Conservation (phyloP, 1,284 basidiomycete genomes). For the Pterulicium gracile region DNA sequence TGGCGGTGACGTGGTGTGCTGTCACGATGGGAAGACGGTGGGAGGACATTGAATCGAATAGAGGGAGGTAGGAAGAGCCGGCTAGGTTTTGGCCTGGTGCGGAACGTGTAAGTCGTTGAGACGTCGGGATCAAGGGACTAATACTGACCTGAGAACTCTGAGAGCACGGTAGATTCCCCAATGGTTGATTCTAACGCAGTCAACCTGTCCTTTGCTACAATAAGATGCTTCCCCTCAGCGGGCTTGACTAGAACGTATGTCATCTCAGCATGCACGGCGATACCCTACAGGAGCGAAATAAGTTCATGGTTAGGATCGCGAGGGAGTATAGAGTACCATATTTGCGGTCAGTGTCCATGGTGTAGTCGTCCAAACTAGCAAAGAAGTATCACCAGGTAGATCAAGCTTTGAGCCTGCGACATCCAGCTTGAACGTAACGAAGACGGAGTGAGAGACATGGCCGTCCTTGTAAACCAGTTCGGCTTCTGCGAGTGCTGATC, state of each 20-base stretch:
- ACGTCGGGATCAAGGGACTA: background rate
- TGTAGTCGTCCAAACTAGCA: slow-evolving; percentile 98
- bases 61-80: slow-evolving; percentile 54
- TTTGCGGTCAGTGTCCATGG: slow-evolving; percentile 97
- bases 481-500: slow-evolving; percentile 91
- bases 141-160: slow-evolving; percentile 37
- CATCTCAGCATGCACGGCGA: slow-evolving; percentile 73
- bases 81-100: slow-evolving; percentile 51
- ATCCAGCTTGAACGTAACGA: slow-evolving; percentile 68
- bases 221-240: slow-evolving; percentile 24
- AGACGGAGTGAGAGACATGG: slow-evolving; percentile 83
- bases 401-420: slow-evolving; percentile 10
- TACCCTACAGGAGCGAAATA: slow-evolving; percentile 43
- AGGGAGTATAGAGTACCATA: slow-evolving; percentile 48
- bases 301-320: slow-evolving; percentile 3
- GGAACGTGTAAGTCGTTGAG: background rate
- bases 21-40: slow-evolving; percentile 32
- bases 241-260: slow-evolving; percentile 55
- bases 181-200: slow-evolving; percentile 39
- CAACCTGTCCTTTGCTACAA: slow-evolving; percentile 69
- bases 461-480: slow-evolving; percentile 89
- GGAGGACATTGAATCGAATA: slow-evolving; percentile 38
- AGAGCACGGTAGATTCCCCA: slow-evolving; percentile 37
- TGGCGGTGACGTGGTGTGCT: slow-evolving; percentile 70
- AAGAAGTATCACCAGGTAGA: slow-evolving; percentile 16